Evolutionary conservation across 805 yeast genomes (phyloP), one percentile per base, ranked within the genome.

Genomic region (Starmerella apicola): DNA sequence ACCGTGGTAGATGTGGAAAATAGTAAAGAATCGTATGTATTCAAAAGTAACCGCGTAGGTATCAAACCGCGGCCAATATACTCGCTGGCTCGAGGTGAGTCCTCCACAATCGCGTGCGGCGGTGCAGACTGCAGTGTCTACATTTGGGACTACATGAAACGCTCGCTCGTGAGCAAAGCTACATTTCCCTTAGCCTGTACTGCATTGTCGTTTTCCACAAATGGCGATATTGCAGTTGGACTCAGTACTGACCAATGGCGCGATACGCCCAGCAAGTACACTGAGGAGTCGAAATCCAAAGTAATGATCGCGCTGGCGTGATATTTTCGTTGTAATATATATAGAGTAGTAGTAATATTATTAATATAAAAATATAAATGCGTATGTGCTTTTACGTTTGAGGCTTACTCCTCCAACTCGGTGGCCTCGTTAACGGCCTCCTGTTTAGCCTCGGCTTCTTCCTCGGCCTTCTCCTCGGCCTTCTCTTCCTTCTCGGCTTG

Each of bases 161-260:
- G 39, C 8, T 16, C 18, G 32, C 27, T 45, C 32, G 13, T 9
- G 2, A 20, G 36, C 16, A 31, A 25, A 12, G 15, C 37, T 15
- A 22, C 9, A 16, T 40, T 45, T 20, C 41, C 49, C 2, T 20
- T 37, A 34, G 24, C 49, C 4, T 45, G 47, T 26, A 34, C 30
- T 19, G 44, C 49, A 3, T 5, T 45, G 16, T 33, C 41, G 30
- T 45, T 29, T 29, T 34, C 42, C 3, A 9, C 28, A 6, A 28
- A 19, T 19, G 46, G 40, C 30, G n/a, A 25, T 9, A 23, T 41
- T 25, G 44, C 41, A 3, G 44, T 30, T 3, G 49, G 37, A 1
- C 28, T 43, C n/a, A 40, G 44, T 30, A 38, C 18, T 24, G 49
- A 45, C 21, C 40, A 34, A 17, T 45, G 49, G 49, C 16, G 37